Conservation (phyloP, 2,329 filamentous ascomycete species). For the Colletotrichum eleusines region DNA sequence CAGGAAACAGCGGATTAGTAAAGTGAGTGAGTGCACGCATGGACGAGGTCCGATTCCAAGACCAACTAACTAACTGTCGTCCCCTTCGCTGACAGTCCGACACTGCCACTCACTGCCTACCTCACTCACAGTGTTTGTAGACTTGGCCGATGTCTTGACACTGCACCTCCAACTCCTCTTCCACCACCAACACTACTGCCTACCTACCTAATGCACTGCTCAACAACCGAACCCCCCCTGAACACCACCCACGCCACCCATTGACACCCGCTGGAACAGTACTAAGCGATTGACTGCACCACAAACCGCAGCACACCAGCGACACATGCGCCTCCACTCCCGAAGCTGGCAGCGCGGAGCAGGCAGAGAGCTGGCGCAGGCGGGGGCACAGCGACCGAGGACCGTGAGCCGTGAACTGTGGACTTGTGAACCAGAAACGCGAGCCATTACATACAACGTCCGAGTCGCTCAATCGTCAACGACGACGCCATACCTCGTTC, state of each 20-base stretch:
- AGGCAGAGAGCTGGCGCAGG: conserved; percentile 14
- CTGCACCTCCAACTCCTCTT: too few relatives aligned
- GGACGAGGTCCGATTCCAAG: conserved; percentile 3
- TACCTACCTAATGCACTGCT: not conserved
- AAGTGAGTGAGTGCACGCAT: conserved; percentile 4
- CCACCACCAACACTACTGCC: too few relatives aligned
- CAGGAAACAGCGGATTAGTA: not conserved
- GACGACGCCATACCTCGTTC: conserved; percentile 5
- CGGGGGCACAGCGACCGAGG: conserved; percentile 15
- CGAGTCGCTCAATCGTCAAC: conserved; percentile 1
- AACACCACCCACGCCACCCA: conserved; percentile 8
- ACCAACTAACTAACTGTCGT: not conserved
- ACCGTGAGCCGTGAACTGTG: conserved; percentile 1
- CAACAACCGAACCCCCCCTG: conserved; percentile 6
- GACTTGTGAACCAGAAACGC: not conserved
- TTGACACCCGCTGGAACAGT: not conserved
- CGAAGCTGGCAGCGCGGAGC: conserved; percentile 23
- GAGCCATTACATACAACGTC: conserved; percentile 15
- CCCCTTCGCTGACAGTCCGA: not conserved
- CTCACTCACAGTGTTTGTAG: not conserved
- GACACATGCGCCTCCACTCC: conserved; percentile 28
- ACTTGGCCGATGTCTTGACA: not conserved
- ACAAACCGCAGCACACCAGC: conserved; percentile 2
- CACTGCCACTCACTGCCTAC: not conserved
- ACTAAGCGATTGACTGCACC: conserved; percentile 6